Base-by-base conservation (phyloP, 163 green algal species). In the Scenedesmus sp. region DNA sequence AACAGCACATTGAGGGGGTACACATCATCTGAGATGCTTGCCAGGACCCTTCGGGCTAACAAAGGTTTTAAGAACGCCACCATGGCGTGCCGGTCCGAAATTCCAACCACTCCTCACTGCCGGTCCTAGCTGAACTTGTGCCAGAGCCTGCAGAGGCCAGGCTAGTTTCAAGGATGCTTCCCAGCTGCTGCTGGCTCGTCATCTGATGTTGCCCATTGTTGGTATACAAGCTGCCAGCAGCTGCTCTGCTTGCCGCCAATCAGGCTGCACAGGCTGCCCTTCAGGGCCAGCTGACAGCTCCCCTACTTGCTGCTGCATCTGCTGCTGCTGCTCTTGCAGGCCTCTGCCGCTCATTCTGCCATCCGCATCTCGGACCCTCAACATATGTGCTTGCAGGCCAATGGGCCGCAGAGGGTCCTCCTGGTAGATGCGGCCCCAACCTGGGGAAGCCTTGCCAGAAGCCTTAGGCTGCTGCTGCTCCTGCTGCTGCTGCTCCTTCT, bases 321-420 rank as follows among this genome's bases (percentile, higher is more conserved):
- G 86, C 33, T 56, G 24, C 42, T 49, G 44, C 70, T 76, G 85
- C 68, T 46, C 2, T n/a, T 86, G 86, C 78, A 43, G 20, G 18
- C 44, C 24, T 49, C 68, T 35, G 59, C 51, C 49, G 22, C 65
- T 81, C 81, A 92, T 88, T 18, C 81, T 65, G 2, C 88, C 83
- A 44, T 82, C 89, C 5, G 37, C 35, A 51, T 92, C 53, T 20
- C 40, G 35, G 24, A 92, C 49, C 24, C 65, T 5, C 72, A 92
- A 42, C 4, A 65, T 30, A 24, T 70, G 20, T 33, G 89, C 89
- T 76, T 92, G 89, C 89, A 92, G 46, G 2, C 89, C 89, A 61
- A 92, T 86, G 0, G 89, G 83, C 40, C 43, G 81, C 15, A 73
- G 35, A 9, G 88, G 88, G 53, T 92, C 88, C n/a, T 84, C 81